A percentile compares a stretch with the other conserved stretches of the same genome.
Evolutionary conservation across 2,329 filamentous ascomycete species (phyloP).

Genomic region (Aspergillus sp.): DNA sequence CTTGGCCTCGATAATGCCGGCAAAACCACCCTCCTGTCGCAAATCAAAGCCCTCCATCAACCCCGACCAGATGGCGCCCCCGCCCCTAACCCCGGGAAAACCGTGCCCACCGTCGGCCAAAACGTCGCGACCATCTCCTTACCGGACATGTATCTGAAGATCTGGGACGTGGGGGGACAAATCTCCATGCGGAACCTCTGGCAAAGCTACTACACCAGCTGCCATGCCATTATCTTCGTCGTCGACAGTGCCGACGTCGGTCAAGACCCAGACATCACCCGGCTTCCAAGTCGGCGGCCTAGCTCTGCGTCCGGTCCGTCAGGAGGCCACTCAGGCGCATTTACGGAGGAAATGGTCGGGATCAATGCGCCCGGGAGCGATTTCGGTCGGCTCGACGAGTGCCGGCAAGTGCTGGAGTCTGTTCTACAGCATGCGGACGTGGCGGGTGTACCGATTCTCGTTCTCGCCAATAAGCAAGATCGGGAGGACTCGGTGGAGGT

Average conservation of each 20-base stretch:
- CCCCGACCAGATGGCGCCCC: conserved; percentile 17
- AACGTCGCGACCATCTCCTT: conserved; percentile 91
- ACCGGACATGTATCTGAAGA: conserved; percentile 94
- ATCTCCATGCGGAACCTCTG: conserved; percentile 84
- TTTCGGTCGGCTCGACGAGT: conserved; percentile 74
- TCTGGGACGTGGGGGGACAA: conserved; percentile 98
- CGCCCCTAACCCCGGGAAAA: conserved; percentile 69
- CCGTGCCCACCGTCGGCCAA: conserved; percentile 94
- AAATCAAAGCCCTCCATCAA: conserved; percentile 84
- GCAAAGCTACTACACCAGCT: conserved; percentile 93
- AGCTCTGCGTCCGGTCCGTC: conserved; percentile 29
- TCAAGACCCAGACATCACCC: conserved; percentile 68
- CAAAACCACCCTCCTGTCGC: conserved; percentile 96
- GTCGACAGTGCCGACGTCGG: conserved; percentile 94
- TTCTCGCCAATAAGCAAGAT: conserved; percentile 97
- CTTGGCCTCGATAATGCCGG: conserved; percentile 97
- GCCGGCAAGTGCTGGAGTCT: conserved; percentile 82
- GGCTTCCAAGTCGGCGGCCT: conserved; percentile 40
- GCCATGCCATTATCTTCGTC: conserved; percentile 96
- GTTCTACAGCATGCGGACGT: conserved; percentile 86
- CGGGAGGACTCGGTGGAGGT: conserved; percentile 97
- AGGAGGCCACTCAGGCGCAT: conserved; percentile 20
- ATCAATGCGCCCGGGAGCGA: conserved; percentile 40
- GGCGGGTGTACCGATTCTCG: conserved; percentile 85
- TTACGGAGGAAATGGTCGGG: conserved; percentile 38